phyloP scores from a whole-genome alignment of 768 basidiomycete genomes.

The Lactarius sanguifluus region DNA sequence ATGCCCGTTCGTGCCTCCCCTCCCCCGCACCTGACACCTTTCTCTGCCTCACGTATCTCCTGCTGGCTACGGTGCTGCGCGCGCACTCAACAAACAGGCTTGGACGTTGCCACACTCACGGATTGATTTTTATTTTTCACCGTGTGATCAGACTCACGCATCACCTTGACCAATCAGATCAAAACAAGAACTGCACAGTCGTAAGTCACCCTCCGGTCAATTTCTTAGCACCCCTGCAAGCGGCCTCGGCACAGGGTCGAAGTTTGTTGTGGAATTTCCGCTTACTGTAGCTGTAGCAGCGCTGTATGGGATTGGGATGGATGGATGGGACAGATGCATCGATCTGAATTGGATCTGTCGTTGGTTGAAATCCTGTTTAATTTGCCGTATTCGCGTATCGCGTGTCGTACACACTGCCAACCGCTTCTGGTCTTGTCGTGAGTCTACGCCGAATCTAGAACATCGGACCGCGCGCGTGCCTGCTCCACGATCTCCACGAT shows the following conservation, averaged over 20 bases:
- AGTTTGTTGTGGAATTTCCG: neutral
- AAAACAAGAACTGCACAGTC: neutral
- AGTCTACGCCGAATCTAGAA: conserved; percentile 15
- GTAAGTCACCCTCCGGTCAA: neutral
- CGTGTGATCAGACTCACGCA: too few relatives aligned
- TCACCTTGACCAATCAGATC: too few relatives aligned
- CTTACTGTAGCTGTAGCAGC: too few relatives aligned
- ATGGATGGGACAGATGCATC: neutral
- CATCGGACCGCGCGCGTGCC: conserved; percentile 16
- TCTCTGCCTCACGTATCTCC: conserved; percentile 22
- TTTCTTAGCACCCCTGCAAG: neutral
- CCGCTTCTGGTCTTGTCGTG: neutral
- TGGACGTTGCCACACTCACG: neutral
- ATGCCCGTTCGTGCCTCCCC: conserved; percentile 12
- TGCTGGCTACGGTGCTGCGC: conserved; percentile 19
- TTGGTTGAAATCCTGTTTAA: neutral
- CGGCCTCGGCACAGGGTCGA: neutral
- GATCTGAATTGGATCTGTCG: conserved; percentile 1
- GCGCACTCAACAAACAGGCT: neutral
- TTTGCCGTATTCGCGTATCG: neutral
- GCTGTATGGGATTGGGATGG: too few relatives aligned
- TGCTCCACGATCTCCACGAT: conserved; percentile 26
- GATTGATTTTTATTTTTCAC: neutral
- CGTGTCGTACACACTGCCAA: neutral
- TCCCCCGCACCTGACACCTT: conserved; percentile 10